Conservation (phyloP, 495 filamentous ascomycete genomes). For the Penicillium canescens region DNA sequence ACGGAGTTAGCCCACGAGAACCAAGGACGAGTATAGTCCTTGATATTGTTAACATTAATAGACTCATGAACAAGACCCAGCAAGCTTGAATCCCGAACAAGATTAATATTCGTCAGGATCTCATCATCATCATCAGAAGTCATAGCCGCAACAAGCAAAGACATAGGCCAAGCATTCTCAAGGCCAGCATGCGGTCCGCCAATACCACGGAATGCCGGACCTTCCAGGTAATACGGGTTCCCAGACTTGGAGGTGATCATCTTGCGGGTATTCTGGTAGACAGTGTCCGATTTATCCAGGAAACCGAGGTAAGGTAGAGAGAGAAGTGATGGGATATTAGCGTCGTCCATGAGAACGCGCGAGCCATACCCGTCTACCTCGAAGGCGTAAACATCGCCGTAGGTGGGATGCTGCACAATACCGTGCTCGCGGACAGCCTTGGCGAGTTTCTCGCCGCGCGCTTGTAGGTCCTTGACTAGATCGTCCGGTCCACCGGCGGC, state of each 20-base stretch:
- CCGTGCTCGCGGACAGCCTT: slow-evolving; percentile 84
- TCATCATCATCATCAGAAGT: slow-evolving; percentile 87
- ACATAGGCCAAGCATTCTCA: slow-evolving; percentile 96
- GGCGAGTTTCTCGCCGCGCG: slow-evolving; percentile 68
- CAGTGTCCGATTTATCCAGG: slow-evolving; percentile 59
- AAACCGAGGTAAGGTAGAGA: slow-evolving; percentile 89
- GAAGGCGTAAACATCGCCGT: slow-evolving; percentile 90
- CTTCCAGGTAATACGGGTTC: slow-evolving; percentile 89
- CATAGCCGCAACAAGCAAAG: slow-evolving; percentile 83
- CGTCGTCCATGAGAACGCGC: slow-evolving; percentile 93
- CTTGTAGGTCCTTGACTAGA: slow-evolving; percentile 52
- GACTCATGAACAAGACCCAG: slow-evolving; percentile 91
- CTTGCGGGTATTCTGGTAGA: slow-evolving; percentile 86
- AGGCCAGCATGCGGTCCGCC: slow-evolving; percentile 83
- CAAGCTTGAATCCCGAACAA: slow-evolving; percentile 69
- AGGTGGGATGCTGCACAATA: slow-evolving; percentile 80
- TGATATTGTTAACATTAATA: slow-evolving; percentile 74
- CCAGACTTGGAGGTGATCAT: slow-evolving; percentile 79
- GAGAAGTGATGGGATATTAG: slow-evolving; percentile 89
- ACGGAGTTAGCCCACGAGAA: slow-evolving; percentile 98
- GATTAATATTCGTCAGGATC: slow-evolving; percentile 67
- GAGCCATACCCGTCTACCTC: slow-evolving; percentile 97
- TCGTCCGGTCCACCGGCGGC: slow-evolving; percentile 53
- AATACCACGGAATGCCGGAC: slow-evolving; percentile 81
- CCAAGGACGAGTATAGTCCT: slow-evolving; percentile 85